Conservation (phyloP, 805 yeast genomes). For the Ogataea wickerhamii region DNA sequence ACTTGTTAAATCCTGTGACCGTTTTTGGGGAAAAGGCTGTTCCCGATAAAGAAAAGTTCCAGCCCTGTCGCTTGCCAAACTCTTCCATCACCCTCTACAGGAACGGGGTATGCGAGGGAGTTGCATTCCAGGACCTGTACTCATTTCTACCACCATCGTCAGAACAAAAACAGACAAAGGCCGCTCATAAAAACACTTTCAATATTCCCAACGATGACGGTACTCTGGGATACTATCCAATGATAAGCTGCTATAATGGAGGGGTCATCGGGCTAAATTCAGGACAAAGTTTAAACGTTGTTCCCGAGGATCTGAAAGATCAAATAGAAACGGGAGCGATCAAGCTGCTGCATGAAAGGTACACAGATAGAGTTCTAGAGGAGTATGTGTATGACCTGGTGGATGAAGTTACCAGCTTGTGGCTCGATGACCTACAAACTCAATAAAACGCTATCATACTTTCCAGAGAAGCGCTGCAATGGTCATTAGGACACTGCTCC, state of each 20-base stretch:
- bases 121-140: conserved; percentile 61
- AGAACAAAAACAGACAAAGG: conserved; percentile 39
- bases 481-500: conserved; percentile 31
- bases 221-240: conserved; percentile 85
- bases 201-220: conserved; percentile 66
- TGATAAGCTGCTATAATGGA: conserved; percentile 74
- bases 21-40: conserved; percentile 68
- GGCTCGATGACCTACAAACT: conserved; percentile 37
- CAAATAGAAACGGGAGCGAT: conserved; percentile 30
- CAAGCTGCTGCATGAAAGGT: conserved; percentile 55
- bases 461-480: conserved; percentile 22
- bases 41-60: conserved; percentile 44
- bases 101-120: conserved; percentile 69
- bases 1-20: conserved; percentile 65
- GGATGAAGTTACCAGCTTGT: conserved; percentile 74
- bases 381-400: conserved; percentile 79
- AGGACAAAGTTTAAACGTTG: conserved; percentile 56
- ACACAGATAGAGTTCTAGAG: conserved; percentile 68
- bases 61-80: conserved; percentile 46
- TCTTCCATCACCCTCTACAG: conserved; percentile 69
- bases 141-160: conserved; percentile 81
- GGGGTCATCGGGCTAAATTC: conserved; percentile 73
- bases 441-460: conserved; percentile 16
- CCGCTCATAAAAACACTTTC: conserved; percentile 11
- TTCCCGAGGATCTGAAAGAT: conserved; percentile 36